Base-by-base conservation (phyloP, 2,329 filamentous ascomycete species). In the Xylogone sp. region DNA sequence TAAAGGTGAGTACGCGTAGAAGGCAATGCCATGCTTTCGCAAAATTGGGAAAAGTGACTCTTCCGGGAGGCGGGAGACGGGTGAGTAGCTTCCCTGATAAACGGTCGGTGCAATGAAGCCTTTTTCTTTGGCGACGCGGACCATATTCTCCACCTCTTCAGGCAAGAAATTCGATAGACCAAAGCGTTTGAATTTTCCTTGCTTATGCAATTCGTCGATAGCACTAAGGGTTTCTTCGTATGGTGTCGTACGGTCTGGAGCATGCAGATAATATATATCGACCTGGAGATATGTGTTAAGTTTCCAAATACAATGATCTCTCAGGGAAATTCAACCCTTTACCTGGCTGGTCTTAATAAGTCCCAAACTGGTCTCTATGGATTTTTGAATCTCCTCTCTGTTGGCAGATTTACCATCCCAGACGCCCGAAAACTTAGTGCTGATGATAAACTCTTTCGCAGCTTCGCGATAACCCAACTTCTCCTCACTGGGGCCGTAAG, bases 11-110 rank as follows among this genome's bases (percentile, higher is more conserved):
- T 91, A 91, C 43, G 88, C 75, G 16, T 91, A 87, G 48, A 92
- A 77, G 55, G 90, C 85, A 39, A 93, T 76, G 2, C 85, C 86
- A 65, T 89, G 91, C 48, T 86, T 81, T 20, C 81, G 81, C 62
- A 86, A 89, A 21, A 82, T 81, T 3, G 82, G 81, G 48, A 93
- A 75, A 39, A 92, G 73, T 68, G 92, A 87, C 1, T 79, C 68
- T 67, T 93, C 89, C 58, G 91, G 85, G 52, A 79, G 79, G 51
- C 88, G 82, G 39, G 83, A 88, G 59, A 91, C 86, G 53, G 79
- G 81, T 68, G 91, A 92, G 71, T 91, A 92, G 87, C 93, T 91
- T 60, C 78, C 90, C 69, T 94, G 89, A 69, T 88, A 95, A 50
- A 94, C 81, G 1, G 86, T 90, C 1, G 90, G 90, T 16, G 47